phyloP scores from a whole-genome alignment of 176 grass and related monocot genomes.

The Typha latifolia region DNA sequence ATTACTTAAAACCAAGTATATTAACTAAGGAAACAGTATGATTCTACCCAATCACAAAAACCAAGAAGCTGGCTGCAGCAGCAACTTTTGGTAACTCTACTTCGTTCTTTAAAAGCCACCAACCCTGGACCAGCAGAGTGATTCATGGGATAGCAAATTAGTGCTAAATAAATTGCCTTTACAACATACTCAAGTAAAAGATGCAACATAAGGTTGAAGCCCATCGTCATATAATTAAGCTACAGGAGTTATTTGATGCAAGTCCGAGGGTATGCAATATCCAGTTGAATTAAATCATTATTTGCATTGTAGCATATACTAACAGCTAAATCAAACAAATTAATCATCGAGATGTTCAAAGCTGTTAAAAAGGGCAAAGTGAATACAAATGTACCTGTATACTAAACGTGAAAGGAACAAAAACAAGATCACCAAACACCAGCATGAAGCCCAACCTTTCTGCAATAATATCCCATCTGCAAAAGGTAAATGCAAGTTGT shows the following conservation, averaged over 20 bases:
- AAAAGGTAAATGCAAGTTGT: constrained; percentile 9
- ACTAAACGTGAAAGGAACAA: constrained; percentile 95
- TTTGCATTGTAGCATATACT: no score
- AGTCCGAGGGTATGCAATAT: no score
- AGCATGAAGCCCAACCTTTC: constrained; percentile 97
- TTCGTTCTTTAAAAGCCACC: constrained; percentile 88
- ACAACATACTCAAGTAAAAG: neutral
- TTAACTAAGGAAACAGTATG: neutral
- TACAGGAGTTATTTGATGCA: neutral
- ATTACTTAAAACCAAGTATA: neutral
- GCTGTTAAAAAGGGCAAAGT: neutral
- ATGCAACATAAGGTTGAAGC: neutral
- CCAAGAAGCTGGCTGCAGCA: constrained; percentile 45
- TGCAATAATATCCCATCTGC: constrained; percentile 97
- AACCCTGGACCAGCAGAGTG: constrained; percentile 43
- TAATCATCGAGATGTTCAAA: no score
- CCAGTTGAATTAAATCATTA: no score
- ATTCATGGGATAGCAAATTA: constrained; percentile 2
- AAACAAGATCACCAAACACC: constrained; percentile 95
- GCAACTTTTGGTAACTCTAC: constrained; percentile 55
- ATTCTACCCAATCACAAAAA: constrained; percentile 70
- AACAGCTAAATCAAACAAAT: constrained; percentile 4
- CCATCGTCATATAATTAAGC: neutral
- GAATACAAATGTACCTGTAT: constrained; percentile 52
- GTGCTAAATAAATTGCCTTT: neutral